Evolutionary conservation across 2,329 filamentous ascomycete genomes (phyloP).

Genomic region (Sporothrix luriei): DNA sequence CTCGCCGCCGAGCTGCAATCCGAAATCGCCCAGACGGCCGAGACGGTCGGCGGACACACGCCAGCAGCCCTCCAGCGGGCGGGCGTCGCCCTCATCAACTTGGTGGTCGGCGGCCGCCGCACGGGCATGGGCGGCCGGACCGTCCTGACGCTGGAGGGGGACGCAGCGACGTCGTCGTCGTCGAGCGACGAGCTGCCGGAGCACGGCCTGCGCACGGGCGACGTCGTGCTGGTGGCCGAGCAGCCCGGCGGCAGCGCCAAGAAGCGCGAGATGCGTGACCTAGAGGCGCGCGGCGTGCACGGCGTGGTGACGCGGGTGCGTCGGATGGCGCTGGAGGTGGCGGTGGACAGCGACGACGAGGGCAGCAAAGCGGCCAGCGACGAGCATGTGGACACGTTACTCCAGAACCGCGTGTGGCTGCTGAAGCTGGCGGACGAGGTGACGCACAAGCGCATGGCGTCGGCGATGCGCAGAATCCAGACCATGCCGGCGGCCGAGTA

Average conservation of each 20-base stretch:
- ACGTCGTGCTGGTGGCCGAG: slow-evolving; percentile 75
- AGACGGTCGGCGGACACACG: slow-evolving; percentile 67
- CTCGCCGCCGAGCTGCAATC: slow-evolving; percentile 71
- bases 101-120: slow-evolving; percentile 72
- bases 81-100: slow-evolving; percentile 77
- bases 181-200: slow-evolving; percentile 57
- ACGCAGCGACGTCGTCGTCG: slow-evolving; percentile 60
- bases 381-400: slow-evolving; percentile 47
- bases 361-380: slow-evolving; percentile 60
- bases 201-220: slow-evolving; percentile 74
- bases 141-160: slow-evolving; percentile 72
- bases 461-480: slow-evolving; percentile 61
- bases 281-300: slow-evolving; percentile 67
- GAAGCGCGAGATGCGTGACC: slow-evolving; percentile 71
- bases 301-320: slow-evolving; percentile 71
- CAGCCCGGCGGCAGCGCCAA: slow-evolving; percentile 72
- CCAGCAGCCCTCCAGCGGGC: slow-evolving; percentile 72
- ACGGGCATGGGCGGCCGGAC: slow-evolving; percentile 92
- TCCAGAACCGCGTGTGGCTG: slow-evolving; percentile 56
- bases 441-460: slow-evolving; percentile 66
- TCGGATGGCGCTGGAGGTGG: slow-evolving; percentile 63
- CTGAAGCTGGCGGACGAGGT: slow-evolving; percentile 71
- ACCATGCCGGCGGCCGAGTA: slow-evolving; percentile 62
- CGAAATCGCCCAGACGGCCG: slow-evolving; percentile 70
- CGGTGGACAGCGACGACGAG: slow-evolving; percentile 57